Base-by-base conservation (phyloP, 2,329 filamentous ascomycete genomes). In the Conoideocrella luteorostrata region DNA sequence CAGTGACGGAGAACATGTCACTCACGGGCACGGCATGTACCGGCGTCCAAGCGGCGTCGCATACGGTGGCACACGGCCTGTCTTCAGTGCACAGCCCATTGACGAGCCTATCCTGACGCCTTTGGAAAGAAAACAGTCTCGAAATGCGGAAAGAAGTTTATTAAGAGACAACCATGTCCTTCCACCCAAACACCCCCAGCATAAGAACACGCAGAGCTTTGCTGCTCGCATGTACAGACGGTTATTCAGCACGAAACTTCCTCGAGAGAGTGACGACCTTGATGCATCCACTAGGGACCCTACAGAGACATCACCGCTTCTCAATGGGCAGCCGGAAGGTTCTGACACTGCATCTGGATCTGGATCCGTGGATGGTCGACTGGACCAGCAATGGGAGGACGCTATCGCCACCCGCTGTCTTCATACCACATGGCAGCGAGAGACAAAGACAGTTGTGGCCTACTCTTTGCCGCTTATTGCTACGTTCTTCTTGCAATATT, bases 381-480 rank as follows among this genome's bases (percentile, higher is more conserved):
- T 90, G 40, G 78, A 84, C 52, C 75, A 80, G 55, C 84, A 87
- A 58, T 95, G 88, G 88, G 84, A 91, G 49, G 85, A 89, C 49
- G 91, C 90, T 0, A 86, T 96, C 10, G 76, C 80, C 1, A 78
- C 84, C 0, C 88, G 89, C 10, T 77, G 81, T 57, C 90, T 97
- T 51, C 82, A 84, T 42, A 96, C 90, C 4, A 94, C 88, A 5
- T 97, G 90, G 89, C 83, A 86, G 63, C 80, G 90, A 49, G 91
- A 97, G 70, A 74, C 85, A 33, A 89, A 90, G 67, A 89, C 89
- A 1, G 74, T 97, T 32, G 68, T 75, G 23, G 72, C 75, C 49
- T 90, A 90, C 59, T 83, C 85, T 3, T 70, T 74, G 23, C 86
- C 86, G 1, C 67, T 91, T 40, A 78, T 88, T 34, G 47, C 56